phyloP scores from a whole-genome alignment of 192 early-diverging fungal species.

The Spinellus fusiger region DNA sequence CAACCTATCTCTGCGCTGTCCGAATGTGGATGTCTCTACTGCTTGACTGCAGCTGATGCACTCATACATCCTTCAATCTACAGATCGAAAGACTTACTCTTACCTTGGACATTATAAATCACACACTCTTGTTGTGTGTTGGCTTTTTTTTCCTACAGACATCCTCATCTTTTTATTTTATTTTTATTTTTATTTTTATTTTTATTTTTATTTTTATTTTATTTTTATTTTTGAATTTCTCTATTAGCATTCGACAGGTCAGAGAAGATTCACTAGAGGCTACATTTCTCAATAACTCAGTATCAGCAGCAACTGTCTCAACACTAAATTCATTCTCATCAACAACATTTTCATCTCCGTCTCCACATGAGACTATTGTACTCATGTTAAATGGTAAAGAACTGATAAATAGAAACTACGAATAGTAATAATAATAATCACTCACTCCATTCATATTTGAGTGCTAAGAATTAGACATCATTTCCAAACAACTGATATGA shows the following conservation, averaged over 20 bases:
- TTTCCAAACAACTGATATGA: too few species aligned
- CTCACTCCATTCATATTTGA: neutral
- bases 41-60: too few species aligned
- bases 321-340: neutral
- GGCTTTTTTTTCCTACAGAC: too few species aligned
- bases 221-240: neutral
- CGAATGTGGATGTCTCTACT: too few species aligned
- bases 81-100: too few species aligned
- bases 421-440: neutral
- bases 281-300: neutral
- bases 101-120: too few species aligned
- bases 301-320: neutral
- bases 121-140: too few species aligned
- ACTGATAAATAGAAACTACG: neutral
- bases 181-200: too few species aligned
- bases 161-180: neutral
- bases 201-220: neutral
- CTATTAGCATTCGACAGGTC: neutral
- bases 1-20: too few species aligned
- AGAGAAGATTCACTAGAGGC: neutral
- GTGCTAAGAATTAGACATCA: too few species aligned
- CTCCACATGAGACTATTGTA: slow-evolving; percentile 43
- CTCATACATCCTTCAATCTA: too few species aligned
- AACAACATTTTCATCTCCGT: slow-evolving; percentile 66
- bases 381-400: neutral